Conservation (phyloP, 2,329 filamentous ascomycete genomes). For the Pseudocercospora macadamiae region DNA sequence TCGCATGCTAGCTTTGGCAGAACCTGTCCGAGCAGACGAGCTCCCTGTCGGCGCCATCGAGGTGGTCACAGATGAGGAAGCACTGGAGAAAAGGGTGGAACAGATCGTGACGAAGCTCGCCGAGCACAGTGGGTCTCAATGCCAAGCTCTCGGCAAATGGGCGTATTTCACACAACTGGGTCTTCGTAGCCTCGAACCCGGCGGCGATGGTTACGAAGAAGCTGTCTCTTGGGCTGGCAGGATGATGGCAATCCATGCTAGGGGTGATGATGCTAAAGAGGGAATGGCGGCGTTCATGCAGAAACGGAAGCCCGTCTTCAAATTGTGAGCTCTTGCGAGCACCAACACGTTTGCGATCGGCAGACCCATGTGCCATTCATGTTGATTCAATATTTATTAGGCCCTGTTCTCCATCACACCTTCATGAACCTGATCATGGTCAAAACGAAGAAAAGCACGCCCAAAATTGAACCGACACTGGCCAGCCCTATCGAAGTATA, state of each 20-base stretch:
- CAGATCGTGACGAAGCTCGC: constrained; percentile 16
- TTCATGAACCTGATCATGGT: not conserved
- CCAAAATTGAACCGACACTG: constrained; percentile 30
- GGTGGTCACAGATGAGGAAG: constrained; percentile 18
- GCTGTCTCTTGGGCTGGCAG: constrained; percentile 21
- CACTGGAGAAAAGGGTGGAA: constrained; percentile 16
- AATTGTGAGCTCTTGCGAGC: constrained; percentile 5
- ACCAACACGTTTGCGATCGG: too few species aligned
- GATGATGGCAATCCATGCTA: constrained; percentile 26
- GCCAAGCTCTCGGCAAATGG: constrained; percentile 26
- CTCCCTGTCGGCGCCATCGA: constrained; percentile 24
- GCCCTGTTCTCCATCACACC: too few species aligned
- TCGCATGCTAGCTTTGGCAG: constrained; percentile 24
- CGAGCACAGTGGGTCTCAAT: constrained; percentile 17
- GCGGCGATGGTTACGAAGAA: constrained; percentile 26
- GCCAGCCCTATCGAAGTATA: constrained; percentile 42
- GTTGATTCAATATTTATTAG: too few species aligned
- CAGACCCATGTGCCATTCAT: too few species aligned
- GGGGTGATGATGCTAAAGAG: constrained; percentile 20
- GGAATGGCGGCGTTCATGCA: constrained; percentile 21
- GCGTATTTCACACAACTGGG: constrained; percentile 24
- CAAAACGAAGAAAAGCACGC: constrained; percentile 24
- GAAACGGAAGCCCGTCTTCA: constrained; percentile 19
- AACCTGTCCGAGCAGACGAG: constrained; percentile 21
- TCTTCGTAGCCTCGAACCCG: constrained; percentile 9